Conservation (phyloP, 176 grass and related monocot species). For the Aegilops bicornis region DNA sequence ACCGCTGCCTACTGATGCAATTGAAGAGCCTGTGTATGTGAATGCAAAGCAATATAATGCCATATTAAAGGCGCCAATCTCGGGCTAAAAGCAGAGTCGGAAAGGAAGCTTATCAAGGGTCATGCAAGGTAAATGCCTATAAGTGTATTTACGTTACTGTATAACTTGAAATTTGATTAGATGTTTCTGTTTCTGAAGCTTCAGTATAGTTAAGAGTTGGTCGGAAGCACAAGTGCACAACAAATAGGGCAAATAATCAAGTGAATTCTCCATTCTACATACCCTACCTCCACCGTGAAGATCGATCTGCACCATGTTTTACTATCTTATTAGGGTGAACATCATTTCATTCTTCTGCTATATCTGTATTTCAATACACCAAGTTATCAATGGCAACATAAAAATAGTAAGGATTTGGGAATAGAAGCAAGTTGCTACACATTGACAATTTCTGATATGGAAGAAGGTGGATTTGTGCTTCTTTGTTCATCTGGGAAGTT, state of each 20-base stretch:
- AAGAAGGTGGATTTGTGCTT: not conserved
- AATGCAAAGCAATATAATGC: conserved; percentile 87
- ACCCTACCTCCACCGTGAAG: conserved; percentile 23
- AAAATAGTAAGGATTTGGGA: conserved; percentile 21
- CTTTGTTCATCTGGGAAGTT: not conserved
- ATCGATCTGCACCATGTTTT: conserved; percentile 29
- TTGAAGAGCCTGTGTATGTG: conserved; percentile 88
- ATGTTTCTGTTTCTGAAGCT: conserved; percentile 31
- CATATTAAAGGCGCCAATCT: conserved; percentile 75
- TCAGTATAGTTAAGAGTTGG: conserved; percentile 18
- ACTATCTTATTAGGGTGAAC: conserved; percentile 29
- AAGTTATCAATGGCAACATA: conserved; percentile 5
- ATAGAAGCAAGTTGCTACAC: conserved; percentile 2
- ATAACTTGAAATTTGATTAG: conserved; percentile 15
- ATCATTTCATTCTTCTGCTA: conserved; percentile 8
- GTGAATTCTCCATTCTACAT: conserved; percentile 33
- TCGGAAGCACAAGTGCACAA: conserved; percentile 15
- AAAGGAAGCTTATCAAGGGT: conserved; percentile 73
- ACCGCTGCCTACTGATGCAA: conserved; percentile 69
- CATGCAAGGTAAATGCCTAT: conserved; percentile 66
- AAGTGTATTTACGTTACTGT: not conserved
- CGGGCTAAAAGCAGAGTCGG: conserved; percentile 86
- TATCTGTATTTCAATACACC: conserved; percentile 28
- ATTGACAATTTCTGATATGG: not conserved
- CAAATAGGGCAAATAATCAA: conserved; percentile 36